Conservation (phyloP, 768 basidiomycete species). For the Phlebiopsis gigantea region DNA sequence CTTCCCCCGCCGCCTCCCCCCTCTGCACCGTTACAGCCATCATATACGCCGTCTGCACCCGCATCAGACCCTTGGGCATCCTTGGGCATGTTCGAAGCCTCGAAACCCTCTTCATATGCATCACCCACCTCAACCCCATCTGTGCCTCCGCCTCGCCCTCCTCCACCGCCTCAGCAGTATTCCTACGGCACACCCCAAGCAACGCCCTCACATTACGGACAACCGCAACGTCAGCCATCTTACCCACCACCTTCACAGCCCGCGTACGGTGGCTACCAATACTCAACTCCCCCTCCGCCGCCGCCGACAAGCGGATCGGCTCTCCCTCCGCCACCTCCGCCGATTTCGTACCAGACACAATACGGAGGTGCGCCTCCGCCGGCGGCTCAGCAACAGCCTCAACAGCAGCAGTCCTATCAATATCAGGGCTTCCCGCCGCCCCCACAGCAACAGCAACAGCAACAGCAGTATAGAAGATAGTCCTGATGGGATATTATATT, state of each 20-base stretch:
- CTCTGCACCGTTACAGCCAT: constrained; percentile 13
- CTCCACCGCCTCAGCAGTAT: constrained; percentile 14
- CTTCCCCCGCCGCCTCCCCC: constrained; percentile 18
- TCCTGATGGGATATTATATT: too few relatives aligned
- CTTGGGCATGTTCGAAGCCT: constrained; percentile 18
- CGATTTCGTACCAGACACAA: constrained; percentile 17
- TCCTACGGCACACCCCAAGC: constrained; percentile 9
- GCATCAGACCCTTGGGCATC: constrained; percentile 21
- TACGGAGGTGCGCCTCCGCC: constrained; percentile 5
- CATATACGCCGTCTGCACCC: constrained; percentile 15
- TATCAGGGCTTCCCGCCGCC: constrained; percentile 17
- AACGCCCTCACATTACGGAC: constrained; percentile 11
- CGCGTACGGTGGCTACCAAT: constrained; percentile 8
- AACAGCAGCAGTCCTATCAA: constrained; percentile 13
- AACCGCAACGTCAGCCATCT: constrained; percentile 18
- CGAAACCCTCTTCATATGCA: constrained; percentile 6
- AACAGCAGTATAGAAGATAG: constrained; percentile 16
- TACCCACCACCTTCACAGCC: constrained; percentile 19
- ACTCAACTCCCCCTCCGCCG: constrained; percentile 16
- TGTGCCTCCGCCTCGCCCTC: constrained; percentile 11
- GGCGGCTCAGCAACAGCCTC: constrained; percentile 3
- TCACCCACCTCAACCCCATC: constrained; percentile 6
- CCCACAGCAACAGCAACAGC: constrained; percentile 11
- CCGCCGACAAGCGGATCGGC: background rate
- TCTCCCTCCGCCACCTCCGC: constrained; percentile 17